Conservation (phyloP, 768 basidiomycete species). For the Tephrocybe sp. region DNA sequence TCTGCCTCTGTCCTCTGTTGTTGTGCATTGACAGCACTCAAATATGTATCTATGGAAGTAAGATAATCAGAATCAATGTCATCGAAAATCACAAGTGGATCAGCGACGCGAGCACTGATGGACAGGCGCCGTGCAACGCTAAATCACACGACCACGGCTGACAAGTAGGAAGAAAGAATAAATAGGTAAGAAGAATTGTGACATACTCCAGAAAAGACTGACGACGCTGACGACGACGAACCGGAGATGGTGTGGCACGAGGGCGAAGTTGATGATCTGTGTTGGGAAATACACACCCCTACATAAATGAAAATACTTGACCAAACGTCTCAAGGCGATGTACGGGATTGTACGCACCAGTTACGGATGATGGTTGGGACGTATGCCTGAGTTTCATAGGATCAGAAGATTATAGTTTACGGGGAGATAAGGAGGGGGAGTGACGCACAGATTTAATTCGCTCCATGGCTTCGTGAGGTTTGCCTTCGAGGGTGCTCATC, state of each 20-base stretch:
- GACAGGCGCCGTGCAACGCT: neutral
- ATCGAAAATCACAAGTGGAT: neutral
- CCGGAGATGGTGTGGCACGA: constrained; percentile 77
- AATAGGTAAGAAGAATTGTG: neutral
- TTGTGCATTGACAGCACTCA: constrained; percentile 57
- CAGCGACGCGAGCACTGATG: constrained; percentile 2
- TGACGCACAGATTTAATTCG: constrained; percentile 45
- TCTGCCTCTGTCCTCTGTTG: constrained; percentile 7
- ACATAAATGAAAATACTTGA: neutral
- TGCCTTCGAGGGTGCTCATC: constrained; percentile 82
- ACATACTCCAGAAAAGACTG: constrained; percentile 82
- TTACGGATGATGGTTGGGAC: constrained; percentile 73
- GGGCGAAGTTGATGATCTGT: constrained; percentile 75
- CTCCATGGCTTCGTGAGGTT: constrained; percentile 46
- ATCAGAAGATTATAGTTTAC: neutral
- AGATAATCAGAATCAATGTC: neutral
- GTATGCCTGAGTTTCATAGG: constrained; percentile 62
- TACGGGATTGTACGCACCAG: constrained; percentile 47
- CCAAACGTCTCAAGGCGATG: too few species aligned
- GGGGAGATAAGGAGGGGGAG: neutral
- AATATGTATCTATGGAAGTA: constrained; percentile 50
- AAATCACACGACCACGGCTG: neutral
- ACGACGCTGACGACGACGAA: constrained; percentile 75
- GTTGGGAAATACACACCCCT: constrained; percentile 78
- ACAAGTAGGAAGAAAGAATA: neutral